Evolutionary conservation across 108 stramenopile species (phyloP).

Genomic region (Cyclotella atomus): DNA sequence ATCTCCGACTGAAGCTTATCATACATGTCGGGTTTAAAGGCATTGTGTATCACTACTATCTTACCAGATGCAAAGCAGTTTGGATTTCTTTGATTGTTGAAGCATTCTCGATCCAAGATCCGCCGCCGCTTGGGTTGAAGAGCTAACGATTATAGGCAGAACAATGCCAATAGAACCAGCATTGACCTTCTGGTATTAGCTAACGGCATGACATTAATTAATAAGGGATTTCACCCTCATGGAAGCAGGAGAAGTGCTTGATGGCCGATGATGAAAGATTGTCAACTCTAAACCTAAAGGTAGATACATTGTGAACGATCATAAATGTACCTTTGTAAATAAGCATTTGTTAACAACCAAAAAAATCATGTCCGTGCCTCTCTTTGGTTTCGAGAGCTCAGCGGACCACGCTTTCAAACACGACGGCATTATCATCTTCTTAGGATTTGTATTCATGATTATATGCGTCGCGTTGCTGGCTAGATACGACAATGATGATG

Average conservation of each 20-base stretch:
- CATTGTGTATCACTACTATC: neutral
- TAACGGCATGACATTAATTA: too few relatives aligned
- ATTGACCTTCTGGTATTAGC: too few relatives aligned
- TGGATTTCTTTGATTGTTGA: neutral
- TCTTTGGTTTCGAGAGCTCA: conserved; percentile 1
- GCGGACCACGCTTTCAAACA: neutral
- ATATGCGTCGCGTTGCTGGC: neutral
- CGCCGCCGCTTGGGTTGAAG: too few relatives aligned
- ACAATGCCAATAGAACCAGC: too few relatives aligned
- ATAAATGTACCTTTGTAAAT: too few relatives aligned
- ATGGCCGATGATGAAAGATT: too few relatives aligned
- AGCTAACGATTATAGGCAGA: too few relatives aligned
- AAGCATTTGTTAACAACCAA: too few relatives aligned
- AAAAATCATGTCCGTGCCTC: conserved; percentile 1
- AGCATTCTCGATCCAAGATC: neutral
- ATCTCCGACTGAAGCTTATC: neutral
- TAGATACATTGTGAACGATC: too few relatives aligned
- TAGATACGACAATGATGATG: neutral
- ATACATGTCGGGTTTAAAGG: neutral
- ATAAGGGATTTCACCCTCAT: too few relatives aligned
- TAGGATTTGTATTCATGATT: conserved; percentile 9
- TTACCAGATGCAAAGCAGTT: neutral
- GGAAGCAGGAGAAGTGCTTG: too few relatives aligned
- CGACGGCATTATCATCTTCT: neutral
- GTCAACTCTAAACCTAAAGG: too few relatives aligned